These are phyloP conservation scores for Xylariaceae sp. DNA, from an alignment of 2,329 filamentous ascomycete genomes.

Conservation along the genomic window DNA sequence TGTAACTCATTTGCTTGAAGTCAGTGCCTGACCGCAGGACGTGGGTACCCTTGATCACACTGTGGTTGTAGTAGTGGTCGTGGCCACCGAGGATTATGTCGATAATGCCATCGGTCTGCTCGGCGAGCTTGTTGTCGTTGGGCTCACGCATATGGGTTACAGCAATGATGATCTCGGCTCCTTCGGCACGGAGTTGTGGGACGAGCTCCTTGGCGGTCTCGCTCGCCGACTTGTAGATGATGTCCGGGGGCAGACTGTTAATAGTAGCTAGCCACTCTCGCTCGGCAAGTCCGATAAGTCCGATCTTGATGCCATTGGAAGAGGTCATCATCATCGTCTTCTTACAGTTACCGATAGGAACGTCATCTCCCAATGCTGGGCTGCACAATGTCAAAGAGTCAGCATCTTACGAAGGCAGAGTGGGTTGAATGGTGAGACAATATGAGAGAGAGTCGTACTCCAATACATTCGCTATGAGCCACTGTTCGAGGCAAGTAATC, in stretches of 20 bases:
- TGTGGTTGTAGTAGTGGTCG: constrained; percentile 82
- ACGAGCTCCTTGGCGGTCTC: constrained; percentile 71
- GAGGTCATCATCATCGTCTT: constrained; percentile 72
- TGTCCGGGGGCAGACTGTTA: constrained; percentile 73
- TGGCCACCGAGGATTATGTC: constrained; percentile 86
- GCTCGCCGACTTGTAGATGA: constrained; percentile 76
- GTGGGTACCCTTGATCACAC: constrained; percentile 71
- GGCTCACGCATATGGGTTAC: constrained; percentile 83
- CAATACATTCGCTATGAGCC: constrained; percentile 83
- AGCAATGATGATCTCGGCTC: constrained; percentile 77
- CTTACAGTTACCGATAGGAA: constrained; percentile 69
- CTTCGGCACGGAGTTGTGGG: constrained; percentile 65
- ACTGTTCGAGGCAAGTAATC: constrained; percentile 34
- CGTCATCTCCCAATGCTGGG: constrained; percentile 67
- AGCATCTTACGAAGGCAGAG: neutral
- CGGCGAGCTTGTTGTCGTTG: constrained; percentile 81
- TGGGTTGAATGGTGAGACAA: neutral
- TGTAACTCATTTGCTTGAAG: constrained; percentile 87
- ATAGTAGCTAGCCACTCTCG: constrained; percentile 87
- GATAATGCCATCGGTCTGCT: constrained; percentile 65
- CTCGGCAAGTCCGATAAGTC: constrained; percentile 79
- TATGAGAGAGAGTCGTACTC: constrained; percentile 40
- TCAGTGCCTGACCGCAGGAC: constrained; percentile 84
- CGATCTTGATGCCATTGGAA: constrained; percentile 80
- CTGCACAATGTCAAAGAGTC: constrained; percentile 1